Evolutionary conservation across 495 filamentous ascomycete genomes (phyloP), one percentile per base, ranked within the genome.

Genomic region (Penicillium paxilli): DNA sequence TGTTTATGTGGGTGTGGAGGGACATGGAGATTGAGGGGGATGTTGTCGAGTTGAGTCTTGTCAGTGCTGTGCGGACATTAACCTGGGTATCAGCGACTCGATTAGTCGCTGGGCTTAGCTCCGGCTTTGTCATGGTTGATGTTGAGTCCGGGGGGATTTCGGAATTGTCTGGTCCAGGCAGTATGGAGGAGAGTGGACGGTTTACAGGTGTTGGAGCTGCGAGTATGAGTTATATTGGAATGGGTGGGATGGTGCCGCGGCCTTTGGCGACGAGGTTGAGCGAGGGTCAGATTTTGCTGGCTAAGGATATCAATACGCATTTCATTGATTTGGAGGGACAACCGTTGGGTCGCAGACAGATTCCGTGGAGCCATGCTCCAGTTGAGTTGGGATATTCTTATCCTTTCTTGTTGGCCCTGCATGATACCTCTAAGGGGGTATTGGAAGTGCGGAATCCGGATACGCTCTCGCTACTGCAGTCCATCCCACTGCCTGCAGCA

Each of bases 311-410:
- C 62, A 96, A 97, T 63, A 95, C 92, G 1, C 76, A 96, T 37
- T 99, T 98, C 60, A 88, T 96, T 52, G 85, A 96, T 51, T 80
- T 83, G 21, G 80, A 91, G 7, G 95, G 92, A 1, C 91, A 90
- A 52, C 80, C 91, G 1, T 65, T 96, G 2, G 88, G 93, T 17
- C 88, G 90, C 63, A 80, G 89, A 37, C 93, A 97, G 70, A 84
- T 98, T 23, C 92, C 91, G 9, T 99, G 94, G 94, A 82, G 86
- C 24, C 78, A 84, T 47, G 92, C 92, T 1, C 95, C 94, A 2
- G 92, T 96, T 54, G 83, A 87, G 41, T 83, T 99, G 47, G 95
- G 92, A 35, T 98, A 96, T 64, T 95, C 90, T 37, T 97, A 99
- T 63, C 94, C 94, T 1, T 99, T 97, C 63, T 79, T 99, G 35